Conservation (phyloP, 1,284 basidiomycete species). For the Mixia osmundae region DNA sequence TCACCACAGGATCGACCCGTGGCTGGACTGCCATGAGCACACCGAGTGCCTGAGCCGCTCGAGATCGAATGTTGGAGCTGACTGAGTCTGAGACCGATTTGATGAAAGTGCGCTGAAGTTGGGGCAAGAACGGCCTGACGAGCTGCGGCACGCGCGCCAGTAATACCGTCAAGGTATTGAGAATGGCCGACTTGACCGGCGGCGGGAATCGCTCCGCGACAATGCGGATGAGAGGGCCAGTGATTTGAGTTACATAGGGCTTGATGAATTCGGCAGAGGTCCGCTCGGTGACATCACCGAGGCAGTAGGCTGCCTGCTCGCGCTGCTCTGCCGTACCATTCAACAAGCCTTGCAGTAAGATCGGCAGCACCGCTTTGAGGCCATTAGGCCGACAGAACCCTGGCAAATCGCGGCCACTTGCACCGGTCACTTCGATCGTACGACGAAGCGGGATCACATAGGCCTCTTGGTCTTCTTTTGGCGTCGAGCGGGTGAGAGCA, state of each 20-base stretch:
- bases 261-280: constrained; percentile 41
- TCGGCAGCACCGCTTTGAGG: constrained; percentile 48
- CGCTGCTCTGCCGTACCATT: constrained; percentile 28
- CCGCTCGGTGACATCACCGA: constrained; percentile 78
- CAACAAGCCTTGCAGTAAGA: constrained; percentile 18
- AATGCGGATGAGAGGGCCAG: constrained; percentile 16
- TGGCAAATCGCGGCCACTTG: constrained; percentile 50
- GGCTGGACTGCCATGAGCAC: constrained; percentile 45
- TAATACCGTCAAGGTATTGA: constrained; percentile 57
- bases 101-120: constrained; percentile 87
- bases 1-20: constrained; percentile 42
- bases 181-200: constrained; percentile 69
- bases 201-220: constrained; percentile 39
- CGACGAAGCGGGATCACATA: constrained; percentile 69
- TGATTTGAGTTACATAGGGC: constrained; percentile 3
- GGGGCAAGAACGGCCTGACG: constrained; percentile 95
- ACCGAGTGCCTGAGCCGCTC: constrained; percentile 63
- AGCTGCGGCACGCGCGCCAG: constrained; percentile 61
- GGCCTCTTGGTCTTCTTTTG: constrained; percentile 78
- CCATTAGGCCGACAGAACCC: constrained; percentile 81
- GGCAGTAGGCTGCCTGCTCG: constrained; percentile 83
- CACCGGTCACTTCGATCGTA: constrained; percentile 64
- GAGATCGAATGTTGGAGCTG: constrained; percentile 52
- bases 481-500: constrained; percentile 64
- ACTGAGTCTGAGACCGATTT: constrained; percentile 70